These are phyloP conservation scores for Xylariales sp. DNA, from an alignment of 2,329 filamentous ascomycete species.

Conservation along the genomic window DNA sequence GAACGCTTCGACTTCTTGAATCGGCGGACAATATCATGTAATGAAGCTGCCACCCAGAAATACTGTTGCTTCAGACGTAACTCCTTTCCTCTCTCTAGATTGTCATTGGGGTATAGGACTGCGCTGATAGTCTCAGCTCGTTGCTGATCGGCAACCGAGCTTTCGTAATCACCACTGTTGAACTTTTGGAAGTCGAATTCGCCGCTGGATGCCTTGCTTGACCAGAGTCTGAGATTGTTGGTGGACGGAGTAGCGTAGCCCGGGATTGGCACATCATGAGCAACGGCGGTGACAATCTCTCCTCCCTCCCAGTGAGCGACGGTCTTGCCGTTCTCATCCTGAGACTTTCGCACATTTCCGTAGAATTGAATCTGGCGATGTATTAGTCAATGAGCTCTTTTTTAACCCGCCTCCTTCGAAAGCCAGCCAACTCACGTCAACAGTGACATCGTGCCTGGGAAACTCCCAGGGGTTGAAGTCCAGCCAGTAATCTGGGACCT, in stretches of 20 bases:
- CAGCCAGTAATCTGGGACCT: conserved; percentile 98
- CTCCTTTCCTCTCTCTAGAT: conserved; percentile 93
- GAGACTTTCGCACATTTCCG: conserved; percentile 72
- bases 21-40: conserved; percentile 91
- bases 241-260: conserved; percentile 86
- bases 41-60: conserved; percentile 97
- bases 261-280: conserved; percentile 89
- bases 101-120: conserved; percentile 96
- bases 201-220: conserved; percentile 91
- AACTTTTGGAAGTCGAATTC: conserved; percentile 99
- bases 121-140: conserved; percentile 98
- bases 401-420: too few relatives aligned
- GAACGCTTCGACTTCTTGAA: conserved; percentile 96
- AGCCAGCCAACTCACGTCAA: conserved; percentile 78
- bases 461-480: conserved; percentile 99
- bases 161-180: conserved; percentile 97
- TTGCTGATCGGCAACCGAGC: conserved; percentile 96
- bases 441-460: conserved; percentile 87
- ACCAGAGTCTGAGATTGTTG: conserved; percentile 97
- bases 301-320: conserved; percentile 83
- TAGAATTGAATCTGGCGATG: conserved; percentile 77
- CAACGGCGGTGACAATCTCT: conserved; percentile 86
- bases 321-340: conserved; percentile 72
- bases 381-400: background rate
- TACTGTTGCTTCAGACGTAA: conserved; percentile 98